Base-by-base conservation (phyloP, 345 rosid species). In the Viola odorata region DNA sequence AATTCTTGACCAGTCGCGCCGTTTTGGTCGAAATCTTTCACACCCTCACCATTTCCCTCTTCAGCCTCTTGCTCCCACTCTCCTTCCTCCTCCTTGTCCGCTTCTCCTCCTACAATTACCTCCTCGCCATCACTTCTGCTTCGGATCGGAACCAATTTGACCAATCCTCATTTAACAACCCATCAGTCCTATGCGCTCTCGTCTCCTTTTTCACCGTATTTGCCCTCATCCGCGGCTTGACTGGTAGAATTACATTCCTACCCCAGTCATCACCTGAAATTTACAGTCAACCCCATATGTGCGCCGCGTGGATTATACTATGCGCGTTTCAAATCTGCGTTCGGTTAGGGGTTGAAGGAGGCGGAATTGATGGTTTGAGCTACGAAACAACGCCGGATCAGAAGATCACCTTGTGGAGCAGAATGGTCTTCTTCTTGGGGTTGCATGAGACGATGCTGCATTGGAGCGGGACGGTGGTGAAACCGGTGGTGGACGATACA, bases 11-110 rank as follows among this genome's bases (percentile, higher is more conserved):
- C 7, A 45, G 13, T 41, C 32, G 32, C 32, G 32, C 70, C 56
- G 8, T 42, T 6, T 7, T 75, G 48, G 61, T 54, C 13, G 72
- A 78, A 57, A 72, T 78, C 10, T 81, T 89, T 61, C 76, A 78
- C 54, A 40, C 80, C 70, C n/a, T 81, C 57, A 72, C 85, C 32
- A 60, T 72, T 50, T 74, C 80, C 49, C 87, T 86, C 49, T 82
- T 86, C 55, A 80, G 81, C 65, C 85, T 83, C 54, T 77, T 82
- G 51, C 78, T 84, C 48, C 96, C 96, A 7, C 87, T 89, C 15
- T 84, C 91, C 4, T 89, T 86, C 63, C 87, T 89, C 32, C 79
- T 84, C 40, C 62, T 89, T 1, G 80, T 88, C 49, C 76, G 91
- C 48, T 77, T 89, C 50, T 83, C 91, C 12, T 75, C 65, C 8